A percentile compares a stretch with the other conserved stretches of the same genome.
Evolutionary conservation across 2,329 filamentous ascomycete genomes (phyloP).

Genomic region (Fusarium oxysporum): DNA sequence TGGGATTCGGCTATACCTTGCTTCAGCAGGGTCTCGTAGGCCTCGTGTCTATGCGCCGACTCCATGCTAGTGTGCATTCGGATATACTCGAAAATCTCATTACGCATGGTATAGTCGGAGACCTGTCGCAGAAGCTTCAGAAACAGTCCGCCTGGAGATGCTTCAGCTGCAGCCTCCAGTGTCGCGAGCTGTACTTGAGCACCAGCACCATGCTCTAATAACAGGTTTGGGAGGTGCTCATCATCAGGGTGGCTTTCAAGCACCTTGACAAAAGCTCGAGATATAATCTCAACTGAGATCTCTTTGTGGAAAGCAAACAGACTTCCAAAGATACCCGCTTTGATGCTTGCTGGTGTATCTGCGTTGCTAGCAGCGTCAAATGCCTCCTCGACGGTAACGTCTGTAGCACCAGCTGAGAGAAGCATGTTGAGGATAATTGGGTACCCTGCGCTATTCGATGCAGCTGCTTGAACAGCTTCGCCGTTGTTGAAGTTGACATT

Average conservation of each 20-base stretch:
- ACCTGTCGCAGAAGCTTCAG: background rate
- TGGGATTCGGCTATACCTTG: background rate
- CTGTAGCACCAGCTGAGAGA: background rate
- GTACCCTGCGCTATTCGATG: background rate
- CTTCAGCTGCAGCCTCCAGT: background rate
- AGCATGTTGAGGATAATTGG: conserved; percentile 11
- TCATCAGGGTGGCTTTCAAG: conserved; percentile 9
- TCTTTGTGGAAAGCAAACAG: background rate
- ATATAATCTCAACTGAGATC: background rate
- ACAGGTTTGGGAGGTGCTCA: background rate
- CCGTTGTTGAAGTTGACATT: conserved; percentile 15
- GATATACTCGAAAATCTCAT: background rate
- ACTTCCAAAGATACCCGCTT: conserved; percentile 1
- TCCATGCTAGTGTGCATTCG: background rate
- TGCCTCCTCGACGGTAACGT: background rate
- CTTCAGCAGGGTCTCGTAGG: background rate
- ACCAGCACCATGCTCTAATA: conserved; percentile 10
- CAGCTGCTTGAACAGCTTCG: conserved; percentile 3
- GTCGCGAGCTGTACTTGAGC: background rate
- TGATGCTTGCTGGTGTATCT: background rate
- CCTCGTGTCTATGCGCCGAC: background rate
- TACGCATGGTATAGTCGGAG: background rate
- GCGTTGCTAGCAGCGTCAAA: conserved; percentile 7
- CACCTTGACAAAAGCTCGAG: background rate
- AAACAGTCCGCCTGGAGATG: background rate